Evolutionary conservation across 2,329 filamentous ascomycete species (phyloP).

Genomic region (Cladosporium austrohemisphaericum): DNA sequence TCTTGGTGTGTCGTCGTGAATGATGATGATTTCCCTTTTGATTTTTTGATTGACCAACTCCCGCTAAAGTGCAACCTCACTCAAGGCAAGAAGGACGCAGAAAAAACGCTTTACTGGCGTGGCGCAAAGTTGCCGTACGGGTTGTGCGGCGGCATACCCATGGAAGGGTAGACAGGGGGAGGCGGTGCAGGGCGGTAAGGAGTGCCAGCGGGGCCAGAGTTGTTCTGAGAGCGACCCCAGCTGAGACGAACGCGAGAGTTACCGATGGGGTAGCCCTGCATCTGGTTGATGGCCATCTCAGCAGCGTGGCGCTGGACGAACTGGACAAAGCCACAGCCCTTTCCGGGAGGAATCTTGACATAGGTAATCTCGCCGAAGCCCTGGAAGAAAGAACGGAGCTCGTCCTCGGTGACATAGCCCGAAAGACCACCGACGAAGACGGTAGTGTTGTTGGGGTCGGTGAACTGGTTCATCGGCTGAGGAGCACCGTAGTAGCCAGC

Average conservation of each 20-base stretch:
- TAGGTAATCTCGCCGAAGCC: slow-evolving; percentile 99
- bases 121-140: slow-evolving; percentile 63
- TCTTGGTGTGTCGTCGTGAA: slow-evolving; percentile 19
- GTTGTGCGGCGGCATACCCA: slow-evolving; percentile 61
- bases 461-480: slow-evolving; percentile 98
- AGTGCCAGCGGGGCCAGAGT: slow-evolving; percentile 91
- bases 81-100: slow-evolving; percentile 37
- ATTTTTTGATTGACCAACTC: slow-evolving; percentile 32
- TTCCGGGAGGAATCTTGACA: slow-evolving; percentile 98
- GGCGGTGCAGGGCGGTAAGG: slow-evolving; percentile 92
- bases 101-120: slow-evolving; percentile 52
- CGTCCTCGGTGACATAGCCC: slow-evolving; percentile 97
- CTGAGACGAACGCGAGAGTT: slow-evolving; percentile 96
- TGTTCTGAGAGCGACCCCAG: slow-evolving; percentile 98
- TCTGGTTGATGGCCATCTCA: slow-evolving; percentile 99
- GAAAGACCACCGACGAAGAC: slow-evolving; percentile 97
- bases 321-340: slow-evolving; percentile 98
- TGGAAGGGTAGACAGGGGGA: slow-evolving; percentile 66
- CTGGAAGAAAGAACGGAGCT: slow-evolving; percentile 99
- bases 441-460: slow-evolving; percentile 98
- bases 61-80: slow-evolving; percentile 40
- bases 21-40: slow-evolving; percentile 17
- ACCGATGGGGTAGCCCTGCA: slow-evolving; percentile 98
- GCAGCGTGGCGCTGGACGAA: slow-evolving; percentile 98
- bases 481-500: slow-evolving; percentile 58